These are phyloP conservation scores for Rhizophora apiculata DNA, from an alignment of 345 rosid genomes.

Conservation along the genomic window DNA sequence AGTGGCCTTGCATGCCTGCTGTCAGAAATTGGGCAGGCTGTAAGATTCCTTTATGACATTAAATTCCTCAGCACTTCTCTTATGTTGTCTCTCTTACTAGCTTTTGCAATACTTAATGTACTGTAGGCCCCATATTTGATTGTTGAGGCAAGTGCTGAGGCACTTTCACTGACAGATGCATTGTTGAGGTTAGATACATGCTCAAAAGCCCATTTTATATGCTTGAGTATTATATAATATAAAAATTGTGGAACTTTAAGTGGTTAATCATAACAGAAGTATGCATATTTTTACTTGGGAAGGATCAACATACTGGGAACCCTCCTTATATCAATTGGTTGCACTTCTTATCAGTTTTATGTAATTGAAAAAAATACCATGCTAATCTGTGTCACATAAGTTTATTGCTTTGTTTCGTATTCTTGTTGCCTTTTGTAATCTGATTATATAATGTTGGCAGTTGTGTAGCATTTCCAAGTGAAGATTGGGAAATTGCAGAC, in stretches of 20 bases:
- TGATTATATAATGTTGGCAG: conserved; percentile 36
- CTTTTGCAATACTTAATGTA: conserved; percentile 17
- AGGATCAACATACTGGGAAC: too few relatives aligned
- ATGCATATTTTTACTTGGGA: too few relatives aligned
- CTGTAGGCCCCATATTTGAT: conserved; percentile 82
- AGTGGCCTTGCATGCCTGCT: conserved; percentile 84
- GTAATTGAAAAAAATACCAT: too few relatives aligned
- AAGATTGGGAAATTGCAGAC: conserved; percentile 97
- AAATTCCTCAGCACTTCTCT: conserved; percentile 1
- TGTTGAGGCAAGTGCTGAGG: conserved; percentile 79
- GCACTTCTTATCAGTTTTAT: too few relatives aligned
- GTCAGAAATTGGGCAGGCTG: conserved; percentile 97
- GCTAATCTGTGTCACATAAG: too few relatives aligned
- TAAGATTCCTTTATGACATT: conserved; percentile 38
- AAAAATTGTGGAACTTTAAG: too few relatives aligned
- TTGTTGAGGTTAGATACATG: conserved; percentile 58
- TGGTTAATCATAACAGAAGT: too few relatives aligned
- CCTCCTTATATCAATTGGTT: too few relatives aligned
- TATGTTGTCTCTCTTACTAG: conserved; percentile 4
- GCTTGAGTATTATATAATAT: neutral
- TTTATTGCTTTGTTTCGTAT: too few relatives aligned
- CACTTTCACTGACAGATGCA: conserved; percentile 67
- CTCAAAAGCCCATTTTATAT: neutral
- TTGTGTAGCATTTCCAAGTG: conserved; percentile 88
- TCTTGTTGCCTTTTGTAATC: too few relatives aligned